Evolutionary conservation across 1,284 basidiomycete species (phyloP), one percentile per base, ranked within the genome.

Genomic region (Moesziomyces sp.): DNA sequence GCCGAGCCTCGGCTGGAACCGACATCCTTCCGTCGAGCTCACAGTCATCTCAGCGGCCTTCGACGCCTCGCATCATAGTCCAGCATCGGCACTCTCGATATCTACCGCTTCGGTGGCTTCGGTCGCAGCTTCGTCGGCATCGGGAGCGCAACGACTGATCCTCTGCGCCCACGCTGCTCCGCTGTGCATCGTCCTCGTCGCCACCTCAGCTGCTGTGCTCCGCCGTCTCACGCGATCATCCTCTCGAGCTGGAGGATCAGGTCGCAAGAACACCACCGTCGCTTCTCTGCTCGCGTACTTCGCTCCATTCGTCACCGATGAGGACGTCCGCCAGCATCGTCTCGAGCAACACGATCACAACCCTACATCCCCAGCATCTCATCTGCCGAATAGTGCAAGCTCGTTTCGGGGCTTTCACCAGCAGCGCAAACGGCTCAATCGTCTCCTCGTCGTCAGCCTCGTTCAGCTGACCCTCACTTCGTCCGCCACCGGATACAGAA

Each of bases 281-380:
- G 38, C 16, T 40, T 59, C 52, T 28, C 10, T 53, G 5, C 42
- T 61, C 26, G 35, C 7, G 5, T 70, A 60, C 56, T 61, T 74
- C 23, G 48, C 58, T 19, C 71, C 71, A 1, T 69, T 74, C 38
- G 58, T 74, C 19, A 62, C 71, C 19, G 51, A 62, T n/a, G 18
- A 52, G 19, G 71, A 74, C 38, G 62, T 58, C 3, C 57, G 45
- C 9, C 57, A 53, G 21, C 35, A 73, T 46, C 53, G 54, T 24
- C 40, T 49, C 30, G 46, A 53, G n/a, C 33, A 46, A 23, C 24
- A 47, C 16, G 3, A 8, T 3, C 11, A 35, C 9, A n/a, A 13
- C 11, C 9, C 40, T 30, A 28, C 23, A 43, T 38, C 46, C 1
- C 13, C 14, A 16, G 40, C 14, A 7, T 30, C 26, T 10, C 4